Percentiles rank a stretch among this genome's conserved stretches.
Evolutionary conservation across 495 filamentous ascomycete genomes (phyloP).

Genomic region (Stereocaulon alpinum): DNA sequence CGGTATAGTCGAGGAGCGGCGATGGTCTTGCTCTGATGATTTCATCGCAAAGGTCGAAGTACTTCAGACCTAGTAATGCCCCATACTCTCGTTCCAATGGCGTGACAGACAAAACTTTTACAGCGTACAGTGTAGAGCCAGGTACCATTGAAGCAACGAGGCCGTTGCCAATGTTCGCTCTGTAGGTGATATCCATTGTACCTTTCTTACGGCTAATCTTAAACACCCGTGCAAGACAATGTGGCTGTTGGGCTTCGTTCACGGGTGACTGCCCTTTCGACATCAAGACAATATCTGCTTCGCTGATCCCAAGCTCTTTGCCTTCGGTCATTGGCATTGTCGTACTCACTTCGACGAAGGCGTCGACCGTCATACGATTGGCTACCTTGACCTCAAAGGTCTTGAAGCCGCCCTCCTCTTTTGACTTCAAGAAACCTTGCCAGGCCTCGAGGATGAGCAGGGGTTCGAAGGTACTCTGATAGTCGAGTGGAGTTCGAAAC

Average conservation of each 20-base stretch:
- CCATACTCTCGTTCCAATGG: slow-evolving; percentile 93
- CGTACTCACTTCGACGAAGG: slow-evolving; percentile 82
- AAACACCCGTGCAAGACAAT: slow-evolving; percentile 78
- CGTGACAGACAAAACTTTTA: slow-evolving; percentile 76
- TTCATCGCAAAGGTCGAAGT: slow-evolving; percentile 90
- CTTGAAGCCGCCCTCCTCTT: slow-evolving; percentile 71
- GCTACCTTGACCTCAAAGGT: slow-evolving; percentile 75
- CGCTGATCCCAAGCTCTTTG: slow-evolving; percentile 60
- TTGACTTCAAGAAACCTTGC: slow-evolving; percentile 82
- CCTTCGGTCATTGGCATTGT: slow-evolving; percentile 57
- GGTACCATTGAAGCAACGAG: slow-evolving; percentile 43
- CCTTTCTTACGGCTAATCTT: slow-evolving; percentile 69
- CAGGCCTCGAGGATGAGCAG: slow-evolving; percentile 88
- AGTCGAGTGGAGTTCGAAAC: slow-evolving; percentile 64
- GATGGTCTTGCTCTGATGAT: slow-evolving; percentile 82
- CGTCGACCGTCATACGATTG: slow-evolving; percentile 79
- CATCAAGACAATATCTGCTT: slow-evolving; percentile 82
- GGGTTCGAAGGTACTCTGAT: slow-evolving; percentile 83
- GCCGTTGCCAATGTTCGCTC: slow-evolving; percentile 55
- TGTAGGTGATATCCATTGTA: slow-evolving; percentile 71
- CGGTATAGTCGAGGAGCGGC: slow-evolving; percentile 66
- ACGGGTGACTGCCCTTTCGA: slow-evolving; percentile 61
- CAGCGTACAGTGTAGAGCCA: slow-evolving; percentile 55
- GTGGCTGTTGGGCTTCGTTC: slow-evolving; percentile 48
- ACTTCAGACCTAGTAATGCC: slow-evolving; percentile 77